Conservation (phyloP, 2,329 filamentous ascomycete genomes). For the Neoarthrinium moseri region DNA sequence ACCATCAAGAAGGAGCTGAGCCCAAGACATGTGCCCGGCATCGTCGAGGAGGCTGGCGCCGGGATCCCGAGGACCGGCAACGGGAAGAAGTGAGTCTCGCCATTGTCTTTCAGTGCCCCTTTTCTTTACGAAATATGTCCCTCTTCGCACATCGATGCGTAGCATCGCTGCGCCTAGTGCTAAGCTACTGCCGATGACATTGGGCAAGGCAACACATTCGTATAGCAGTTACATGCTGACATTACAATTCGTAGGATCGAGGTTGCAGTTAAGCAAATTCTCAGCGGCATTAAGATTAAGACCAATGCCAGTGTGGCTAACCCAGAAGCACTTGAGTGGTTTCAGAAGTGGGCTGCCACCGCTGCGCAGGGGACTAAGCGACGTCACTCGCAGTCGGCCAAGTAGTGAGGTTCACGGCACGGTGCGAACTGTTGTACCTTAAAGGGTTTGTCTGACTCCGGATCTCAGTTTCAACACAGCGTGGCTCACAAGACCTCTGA, state of each 20-base stretch:
- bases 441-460: no score
- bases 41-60: slow-evolving; percentile 74
- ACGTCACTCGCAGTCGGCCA: not conserved
- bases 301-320: slow-evolving; percentile 94
- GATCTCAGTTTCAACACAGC: no score
- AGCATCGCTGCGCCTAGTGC: no score
- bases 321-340: slow-evolving; percentile 84
- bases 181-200: not conserved
- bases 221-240: no score
- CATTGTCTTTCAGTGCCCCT: not conserved
- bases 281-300: slow-evolving; percentile 83
- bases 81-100: slow-evolving; percentile 85
- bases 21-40: slow-evolving; percentile 81
- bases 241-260: slow-evolving; percentile 64
- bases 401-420: no score
- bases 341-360: slow-evolving; percentile 74
- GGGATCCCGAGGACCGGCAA: slow-evolving; percentile 92
- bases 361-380: slow-evolving; percentile 2
- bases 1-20: slow-evolving; percentile 77
- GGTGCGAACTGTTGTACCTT: no score
- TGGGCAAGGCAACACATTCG: no score
- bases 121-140: not conserved
- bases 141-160: no score
- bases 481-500: no score
- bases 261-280: slow-evolving; percentile 92